Evolutionary conservation across 306 rosid species (phyloP), one percentile per base, ranked within the genome.

Genomic region (Begonia fuchsioides): DNA sequence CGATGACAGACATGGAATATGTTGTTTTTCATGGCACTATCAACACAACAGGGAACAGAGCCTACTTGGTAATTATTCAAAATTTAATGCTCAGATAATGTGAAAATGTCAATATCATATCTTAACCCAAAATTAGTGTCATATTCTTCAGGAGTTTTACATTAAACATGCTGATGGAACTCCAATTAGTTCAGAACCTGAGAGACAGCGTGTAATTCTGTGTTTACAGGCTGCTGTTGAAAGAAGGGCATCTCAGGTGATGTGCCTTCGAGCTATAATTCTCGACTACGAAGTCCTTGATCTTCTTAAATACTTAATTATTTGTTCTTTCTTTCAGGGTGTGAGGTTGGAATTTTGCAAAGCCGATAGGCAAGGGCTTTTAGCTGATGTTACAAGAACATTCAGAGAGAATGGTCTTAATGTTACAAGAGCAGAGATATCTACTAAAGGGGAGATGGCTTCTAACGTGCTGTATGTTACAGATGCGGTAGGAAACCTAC

Each of bases 101-200:
- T 26, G 8, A 26, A 26, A 26, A 6, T 26, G 7, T 26, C 35
- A 5, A 44, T 45, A 48, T 55, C 47, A 52, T 58, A 43, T 14
- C 12, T 11, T 44, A 15, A 55, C 50, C 17, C 13, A 20, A 55
- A 20, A n/a, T 11, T 1, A 20, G 11, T 9, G 11, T 5, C 12
- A 15, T 18, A 20, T 52, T 57, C 52, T 18, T 47, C 75, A 90
- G 97, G 98, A 90, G 35, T 82, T 90, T 73, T 90, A 85, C 56
- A 90, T 90, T 26, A 75, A 77, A 50, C 98, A 90, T 59, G 69
- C 63, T n/a, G 98, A 90, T 71, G 98, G 98, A 54, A 76, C 92
- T 2, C 98, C 95, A 39, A 90, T 90, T 52, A 85, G 94, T 65
- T 90, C 98, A 45, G 95, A 81, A 51, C 79, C 98, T 1, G 98